Evolutionary conservation across 108 stramenopile genomes (phyloP), one percentile per base, ranked within the genome.

Genomic region (Fragilariopsis cylindrus): DNA sequence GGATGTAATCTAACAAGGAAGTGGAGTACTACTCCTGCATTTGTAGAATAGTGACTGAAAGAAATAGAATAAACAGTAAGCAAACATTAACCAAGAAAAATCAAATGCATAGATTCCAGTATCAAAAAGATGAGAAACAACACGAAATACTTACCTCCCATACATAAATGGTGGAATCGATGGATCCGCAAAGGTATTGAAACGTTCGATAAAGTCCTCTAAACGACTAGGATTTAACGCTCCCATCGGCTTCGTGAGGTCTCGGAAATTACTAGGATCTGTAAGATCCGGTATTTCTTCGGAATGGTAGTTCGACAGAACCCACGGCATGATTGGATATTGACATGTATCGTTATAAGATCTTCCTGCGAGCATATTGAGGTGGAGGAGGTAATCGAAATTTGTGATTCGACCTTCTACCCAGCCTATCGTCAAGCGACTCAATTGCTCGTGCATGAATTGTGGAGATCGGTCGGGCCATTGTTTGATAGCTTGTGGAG

Each of bases 271-370:
- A 0, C 52, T 71, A 30, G 78, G 85, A 63, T 98, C 89, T 41
- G 80, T 77, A 44, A 99, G 85, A 80, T 99, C 94, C 4, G 95
- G 95, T 2, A 98, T 84, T 72, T 91, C 92, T 57, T 88, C 79
- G 1, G 91, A 92, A 5, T 76, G 77, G 85, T 97, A 99, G 73
- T 99, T 96, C 12, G 93, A 83, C 0, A 99, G 77, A 18, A 99
- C 97, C 99, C 99, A 99, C 3, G 99, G 99, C 60, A 99, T 90
- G 42, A 99, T 97, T 11, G 99, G 99, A 71, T 99, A 99, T 78
- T 99, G 98, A 60, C 94, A 94, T n/a, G 97, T 89, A 72, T 98
- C 98, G 80, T 98, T 97, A 75, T 92, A 98, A 57, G 92, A 94
- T 41, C 99, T 79, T 7, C 99, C 99, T 7, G 99, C 96, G 48